These are phyloP conservation scores for Protea cynaroides DNA, from an alignment of 164 flowering plant genomes.

Conservation along the genomic window DNA sequence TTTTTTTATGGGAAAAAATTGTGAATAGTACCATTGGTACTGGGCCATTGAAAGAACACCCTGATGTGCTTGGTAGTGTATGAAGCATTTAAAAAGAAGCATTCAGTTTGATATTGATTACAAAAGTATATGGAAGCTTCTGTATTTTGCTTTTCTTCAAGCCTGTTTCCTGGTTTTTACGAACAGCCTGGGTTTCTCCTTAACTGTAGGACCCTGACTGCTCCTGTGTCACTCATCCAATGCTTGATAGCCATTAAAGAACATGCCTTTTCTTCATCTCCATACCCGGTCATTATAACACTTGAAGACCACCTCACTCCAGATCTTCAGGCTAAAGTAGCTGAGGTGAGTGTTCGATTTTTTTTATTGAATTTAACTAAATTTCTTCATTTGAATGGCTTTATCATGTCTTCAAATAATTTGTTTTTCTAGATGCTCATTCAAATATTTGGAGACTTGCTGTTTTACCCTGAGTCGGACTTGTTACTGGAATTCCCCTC, in stretches of 20 bases:
- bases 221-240: slow-evolving; percentile 56
- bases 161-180: neutral
- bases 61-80: no score
- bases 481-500: slow-evolving; percentile 59
- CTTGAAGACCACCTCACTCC: slow-evolving; percentile 73
- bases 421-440: slow-evolving; percentile 45
- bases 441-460: slow-evolving; percentile 60
- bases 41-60: no score
- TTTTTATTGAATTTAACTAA: neutral
- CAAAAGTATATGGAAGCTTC: neutral
- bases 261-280: slow-evolving; percentile 49
- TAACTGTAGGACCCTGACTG: slow-evolving; percentile 51
- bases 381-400: neutral
- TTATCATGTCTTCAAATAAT: neutral
- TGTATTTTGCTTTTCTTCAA: neutral
- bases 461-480: slow-evolving; percentile 53
- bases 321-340: slow-evolving; percentile 71
- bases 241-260: slow-evolving; percentile 71
- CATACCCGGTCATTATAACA: slow-evolving; percentile 64
- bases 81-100: no score
- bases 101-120: no score
- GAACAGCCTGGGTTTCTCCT: slow-evolving; percentile 5
- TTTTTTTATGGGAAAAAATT: no score
- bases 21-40: no score
- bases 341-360: slow-evolving; percentile 38